phyloP scores from a whole-genome alignment of 1,284 basidiomycete species.

The Naganishia cerealis region DNA sequence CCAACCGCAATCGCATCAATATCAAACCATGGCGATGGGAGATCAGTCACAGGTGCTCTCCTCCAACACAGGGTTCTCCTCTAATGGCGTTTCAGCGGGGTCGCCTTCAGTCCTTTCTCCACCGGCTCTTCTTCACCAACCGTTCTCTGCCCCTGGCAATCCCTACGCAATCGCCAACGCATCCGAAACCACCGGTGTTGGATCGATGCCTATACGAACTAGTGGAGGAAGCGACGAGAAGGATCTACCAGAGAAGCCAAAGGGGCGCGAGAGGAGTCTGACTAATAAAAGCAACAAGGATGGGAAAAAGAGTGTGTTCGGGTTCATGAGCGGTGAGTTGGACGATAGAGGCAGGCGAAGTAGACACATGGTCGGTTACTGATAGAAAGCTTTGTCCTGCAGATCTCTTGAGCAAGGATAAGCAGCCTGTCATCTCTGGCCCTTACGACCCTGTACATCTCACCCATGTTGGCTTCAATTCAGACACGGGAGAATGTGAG shows the following conservation, averaged over 20 bases:
- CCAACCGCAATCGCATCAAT: constrained; percentile 13
- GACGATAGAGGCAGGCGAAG: not conserved
- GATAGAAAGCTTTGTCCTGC: not conserved
- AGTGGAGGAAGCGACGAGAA: constrained; percentile 39
- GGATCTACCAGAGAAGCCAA: constrained; percentile 47
- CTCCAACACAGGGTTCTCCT: constrained; percentile 5
- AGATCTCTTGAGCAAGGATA: constrained; percentile 76
- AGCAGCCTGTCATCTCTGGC: constrained; percentile 76
- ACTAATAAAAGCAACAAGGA: constrained; percentile 54
- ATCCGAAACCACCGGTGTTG: constrained; percentile 10
- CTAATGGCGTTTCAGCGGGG: not conserved
- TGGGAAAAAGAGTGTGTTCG: constrained; percentile 53
- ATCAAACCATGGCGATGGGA: constrained; percentile 21
- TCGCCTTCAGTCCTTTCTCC: constrained; percentile 32
- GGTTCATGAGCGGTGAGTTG: constrained; percentile 51
- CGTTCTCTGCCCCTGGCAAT: constrained; percentile 42
- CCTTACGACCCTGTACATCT: constrained; percentile 99
- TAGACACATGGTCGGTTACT: not conserved
- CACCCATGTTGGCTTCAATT: constrained; percentile 98
- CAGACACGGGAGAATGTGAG: constrained; percentile 87
- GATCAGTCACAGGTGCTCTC: constrained; percentile 4
- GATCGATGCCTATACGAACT: constrained; percentile 11
- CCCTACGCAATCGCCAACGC: constrained; percentile 37
- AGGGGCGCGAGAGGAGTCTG: constrained; percentile 50
- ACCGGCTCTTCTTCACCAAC: constrained; percentile 42